Percentiles rank a stretch among this genome's conserved stretches.
Evolutionary conservation across 257 asterid genomes (phyloP).

Genomic region (Solanum acaule): DNA sequence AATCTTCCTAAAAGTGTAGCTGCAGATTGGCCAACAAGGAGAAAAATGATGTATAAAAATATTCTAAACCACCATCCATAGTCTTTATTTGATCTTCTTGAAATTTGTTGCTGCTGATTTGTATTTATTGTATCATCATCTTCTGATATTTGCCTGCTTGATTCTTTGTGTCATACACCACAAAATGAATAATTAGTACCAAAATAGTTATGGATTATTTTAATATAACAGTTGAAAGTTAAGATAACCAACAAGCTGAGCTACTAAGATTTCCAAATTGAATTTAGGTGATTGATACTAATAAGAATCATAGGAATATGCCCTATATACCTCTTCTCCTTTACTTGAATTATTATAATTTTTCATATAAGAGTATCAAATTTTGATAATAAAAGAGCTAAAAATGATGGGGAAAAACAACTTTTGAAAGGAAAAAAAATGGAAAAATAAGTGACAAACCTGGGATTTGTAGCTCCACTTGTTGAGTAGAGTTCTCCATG

Average conservation of each 20-base stretch:
- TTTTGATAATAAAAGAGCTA: not conserved
- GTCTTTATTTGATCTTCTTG: not conserved
- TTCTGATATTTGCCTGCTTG: not conserved
- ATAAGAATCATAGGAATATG: not conserved
- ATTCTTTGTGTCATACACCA: not conserved
- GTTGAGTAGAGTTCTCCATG: slow-evolving; percentile 12
- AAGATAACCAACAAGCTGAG: not conserved
- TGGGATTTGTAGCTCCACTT: slow-evolving; percentile 17
- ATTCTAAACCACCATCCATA: slow-evolving; percentile 23
- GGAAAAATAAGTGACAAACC: slow-evolving; percentile 2
- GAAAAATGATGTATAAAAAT: slow-evolving; percentile 3
- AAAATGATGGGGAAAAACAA: not conserved
- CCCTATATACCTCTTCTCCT: not conserved
- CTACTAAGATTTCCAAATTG: too few relatives aligned
- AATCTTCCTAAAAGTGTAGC: slow-evolving; percentile 27
- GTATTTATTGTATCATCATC: not conserved
- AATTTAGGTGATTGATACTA: too few relatives aligned
- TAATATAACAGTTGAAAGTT: not conserved
- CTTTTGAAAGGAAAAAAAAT: not conserved
- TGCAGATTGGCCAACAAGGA: slow-evolving; percentile 24
- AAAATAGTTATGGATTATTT: not conserved
- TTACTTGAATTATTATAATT: not conserved
- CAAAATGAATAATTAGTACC: not conserved
- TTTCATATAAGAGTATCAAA: not conserved
- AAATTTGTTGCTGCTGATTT: not conserved